Base-by-base conservation (phyloP, 257 asterid species). In the Jaltomata sinuosa region DNA sequence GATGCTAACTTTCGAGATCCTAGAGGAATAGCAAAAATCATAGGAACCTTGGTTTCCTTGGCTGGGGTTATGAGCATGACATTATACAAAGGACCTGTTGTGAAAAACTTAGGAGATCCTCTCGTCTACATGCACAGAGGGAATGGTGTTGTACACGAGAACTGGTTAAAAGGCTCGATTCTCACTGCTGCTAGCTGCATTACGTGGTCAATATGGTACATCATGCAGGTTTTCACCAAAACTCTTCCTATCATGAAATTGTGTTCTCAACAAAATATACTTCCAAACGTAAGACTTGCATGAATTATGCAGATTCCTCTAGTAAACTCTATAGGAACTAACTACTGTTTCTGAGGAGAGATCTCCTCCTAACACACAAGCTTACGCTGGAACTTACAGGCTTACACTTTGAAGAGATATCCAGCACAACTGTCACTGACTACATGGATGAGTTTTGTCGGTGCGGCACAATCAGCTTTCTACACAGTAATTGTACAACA, bases 391-490 rank as follows among this genome's bases (percentile, higher is more conserved):
- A 57, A 84, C 9, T 36, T 84, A 81, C 89, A 93, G 97, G 97
- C 97, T 27, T 89, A 83, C 62, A 90, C 97, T 27, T 82, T 92
- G 90, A 92, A 82, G 87, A 86, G 97, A 53, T 93, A 90, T 87
- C 97, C 97, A 64, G 95, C 94, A 45, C 97, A 92, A 86, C 91
- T 94, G 78, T 94, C 98, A 5, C 84, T 93, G 78, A 79, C 97
- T 0, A 85, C 95, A 36, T 94, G 97, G 97, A 93, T 93, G 93
- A 94, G 84, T 69, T 83, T 92, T 83, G 91, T 92, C 29, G 98
- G 97, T 80, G 97, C 94, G 67, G 92, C 95, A 78, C 98, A 94
- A 89, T 93, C 98, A 31, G 98, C 93, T 29, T 84, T 88, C 21
- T 94, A 85, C 85, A 89, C 97, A 45, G 90, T 86, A 64, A 90